Evolutionary conservation across 164 flowering plant genomes (phyloP), one percentile per base, ranked within the genome.

Genomic region (Aristolochia contorta): DNA sequence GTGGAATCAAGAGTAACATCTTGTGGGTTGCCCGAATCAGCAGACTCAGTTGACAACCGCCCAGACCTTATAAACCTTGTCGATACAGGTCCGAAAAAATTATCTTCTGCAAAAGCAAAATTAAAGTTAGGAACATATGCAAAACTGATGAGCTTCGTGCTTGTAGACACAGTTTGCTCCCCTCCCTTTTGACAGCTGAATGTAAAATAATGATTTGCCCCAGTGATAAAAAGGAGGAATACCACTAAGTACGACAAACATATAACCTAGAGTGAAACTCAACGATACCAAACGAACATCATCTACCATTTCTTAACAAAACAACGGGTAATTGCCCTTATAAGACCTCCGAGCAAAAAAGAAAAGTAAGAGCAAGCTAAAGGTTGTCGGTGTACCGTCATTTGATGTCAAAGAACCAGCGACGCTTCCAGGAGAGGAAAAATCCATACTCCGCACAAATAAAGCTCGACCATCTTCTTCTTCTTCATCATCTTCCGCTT

Each of bases 1-100:
- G 96, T 85, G 12, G 98, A 90, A 70, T 93, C 98, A 86, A 93
- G 72, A 10, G 98, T 87, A 23, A 82, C 52, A 49, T 91, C 97
- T 69, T 77, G 83, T 62, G 79, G 72, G 32, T 79, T 84, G 73
- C 87, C 87, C 1, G 87, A 82, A 19, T 69, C 73, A 23, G 77
- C 85, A 48, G 94, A 85, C 56, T 79, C 91, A 0, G 58, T 53
- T 10, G 91, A 85, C 61, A 81, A 72, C 47, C 80, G 61, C 30
- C 88, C 84, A 33, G 91, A 80, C 61, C 78, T 78, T 57, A 93
- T 87, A 68, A 93, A 93, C 69, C 78, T 80, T 0, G 94, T 62
- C 14, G 91, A 86, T 12, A 93, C 96, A 32, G 97, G 96, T 12
- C 98, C 98, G 65, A 86, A 87, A 58, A 81, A 93, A 50, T 81